Base-by-base conservation (phyloP, 257 asterid genomes). In the Ophiorrhiza pumila region DNA sequence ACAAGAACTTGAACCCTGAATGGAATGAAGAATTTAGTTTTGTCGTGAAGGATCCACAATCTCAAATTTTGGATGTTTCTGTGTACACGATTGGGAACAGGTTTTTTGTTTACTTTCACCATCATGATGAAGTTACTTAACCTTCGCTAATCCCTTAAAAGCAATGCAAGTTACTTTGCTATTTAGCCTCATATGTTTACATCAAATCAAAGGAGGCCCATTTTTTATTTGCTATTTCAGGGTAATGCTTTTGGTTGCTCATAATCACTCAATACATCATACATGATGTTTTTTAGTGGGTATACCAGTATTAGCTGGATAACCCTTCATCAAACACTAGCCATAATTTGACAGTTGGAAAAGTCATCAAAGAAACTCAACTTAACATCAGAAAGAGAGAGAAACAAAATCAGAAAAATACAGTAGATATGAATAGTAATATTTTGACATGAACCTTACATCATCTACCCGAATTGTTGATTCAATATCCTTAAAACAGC, bases 51-150 rank as follows among this genome's bases (percentile, higher is more conserved):
- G 99, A 95, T 75, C 99, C 97, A 3, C 80, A 87, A 64, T 45
- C 92, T 78, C 96, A 95, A 79, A 80, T 76, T 41, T 14, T 95
- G 50, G 93, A 90, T 68, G 65, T 92, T 53, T 18, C 80, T 37
- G 94, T 92, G 76, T 92, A n/a, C n/a, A 53, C 25, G 98, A 95
- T 63, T 95, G 98, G 99, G 99, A 95, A 63, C 96, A 92, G 97
- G 99, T 90, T 62, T 45, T 4, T 20, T 66, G 75, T 49, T 66
- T 52, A 18, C 65, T 46, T 61, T 10, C 12, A 34, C n/a, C 27
- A 34, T 34, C n/a, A 32, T 3, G 4, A 32, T 60, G 2, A 2
- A 9, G 11, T 65, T 58, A 31, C 34, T n/a, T 27, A 31, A 11
- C 39, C 13, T 43, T 14, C 10, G 49, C 8, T 58, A 10, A 18